Evolutionary conservation across 257 asterid genomes (phyloP), one percentile per base, ranked within the genome.

Genomic region (Solanum tarapatanum): DNA sequence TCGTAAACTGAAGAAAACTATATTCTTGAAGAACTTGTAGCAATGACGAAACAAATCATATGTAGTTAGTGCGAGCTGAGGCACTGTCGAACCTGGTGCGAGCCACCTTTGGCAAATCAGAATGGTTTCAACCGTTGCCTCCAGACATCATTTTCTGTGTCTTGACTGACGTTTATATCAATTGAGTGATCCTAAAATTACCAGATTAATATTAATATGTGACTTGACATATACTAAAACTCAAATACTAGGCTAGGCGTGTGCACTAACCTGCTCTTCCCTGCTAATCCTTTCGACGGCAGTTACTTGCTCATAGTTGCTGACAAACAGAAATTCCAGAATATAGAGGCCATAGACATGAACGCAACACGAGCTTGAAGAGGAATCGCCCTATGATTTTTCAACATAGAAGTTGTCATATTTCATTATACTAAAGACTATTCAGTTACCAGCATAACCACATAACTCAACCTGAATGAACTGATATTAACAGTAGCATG

Each of bases 341-440:
- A 97, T 88, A 97, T 91, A 83, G 99, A 94, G 30, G 94, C 97
- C 92, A 91, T 90, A 33, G 98, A 95, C 99, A 97, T 97, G 95
- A 97, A 95, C 32, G 97, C 99, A 82, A 97, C 99, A 24, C 98
- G 98, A 62, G 96, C 93, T 87, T 94, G 98, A 92, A 97, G 98
- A 86, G 99, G 99, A 87, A 97, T 90, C 87, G 83, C 90, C 97
- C 99, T 95, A 93, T 83, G 77, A 87, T 79, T 68, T 84, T 41
- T 32, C 45, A 48, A 16, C 24, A 69, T 37, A 43, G 21, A 28
- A 58, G 87, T 72, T 11, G n/a, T 76, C 62, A 88, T 37, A 82
- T 37, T 83, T 41, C 28, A 33, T 69, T 74, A 76, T 33, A 32
- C 69, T 70, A 11, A 26, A 75, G 39, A 60, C 21, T 66, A 35